phyloP scores from a whole-genome alignment of 129 eudicot genomes.

The Pittosporum tobira region DNA sequence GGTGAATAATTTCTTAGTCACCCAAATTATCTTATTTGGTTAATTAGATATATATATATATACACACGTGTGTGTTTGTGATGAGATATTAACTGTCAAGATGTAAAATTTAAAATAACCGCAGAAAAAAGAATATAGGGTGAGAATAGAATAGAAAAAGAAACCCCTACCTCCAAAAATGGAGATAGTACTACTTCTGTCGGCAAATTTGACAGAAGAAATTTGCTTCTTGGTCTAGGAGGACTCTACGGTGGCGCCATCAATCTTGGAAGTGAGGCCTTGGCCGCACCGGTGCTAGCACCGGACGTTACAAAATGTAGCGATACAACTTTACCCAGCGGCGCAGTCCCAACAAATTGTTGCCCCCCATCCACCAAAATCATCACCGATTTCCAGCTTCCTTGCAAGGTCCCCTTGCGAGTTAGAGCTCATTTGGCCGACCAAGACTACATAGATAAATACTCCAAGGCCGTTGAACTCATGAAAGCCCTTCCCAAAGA shows the following conservation, averaged over 20 bases:
- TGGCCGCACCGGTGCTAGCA: slow-evolving; percentile 34
- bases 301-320: slow-evolving; percentile 36
- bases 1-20: too few relatives aligned
- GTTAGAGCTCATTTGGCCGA: slow-evolving; percentile 29
- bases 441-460: slow-evolving; percentile 13
- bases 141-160: too few relatives aligned
- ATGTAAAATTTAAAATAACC: too few relatives aligned
- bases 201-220: slow-evolving; percentile 18
- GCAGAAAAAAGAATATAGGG: too few relatives aligned
- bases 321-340: slow-evolving; percentile 11
- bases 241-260: slow-evolving; percentile 23
- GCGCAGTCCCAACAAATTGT: slow-evolving; percentile 20
- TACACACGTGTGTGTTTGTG: too few relatives aligned
- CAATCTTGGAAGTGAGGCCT: slow-evolving; percentile 10
- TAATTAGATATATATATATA: too few relatives aligned
- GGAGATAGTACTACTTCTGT: background rate
- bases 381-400: slow-evolving; percentile 23
- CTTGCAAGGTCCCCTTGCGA: slow-evolving; percentile 15
- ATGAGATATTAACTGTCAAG: too few relatives aligned
- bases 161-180: too few relatives aligned
- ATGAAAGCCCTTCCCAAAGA: slow-evolving; percentile 38
- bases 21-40: too few relatives aligned
- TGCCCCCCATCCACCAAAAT: slow-evolving; percentile 32
- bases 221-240: slow-evolving; percentile 33
- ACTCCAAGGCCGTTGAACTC: slow-evolving; percentile 17